A percentile compares a stretch with the other conserved stretches of the same genome.
Evolutionary conservation across 305 asterid genomes (phyloP).

Genomic region (Fraxinus dipetala): DNA sequence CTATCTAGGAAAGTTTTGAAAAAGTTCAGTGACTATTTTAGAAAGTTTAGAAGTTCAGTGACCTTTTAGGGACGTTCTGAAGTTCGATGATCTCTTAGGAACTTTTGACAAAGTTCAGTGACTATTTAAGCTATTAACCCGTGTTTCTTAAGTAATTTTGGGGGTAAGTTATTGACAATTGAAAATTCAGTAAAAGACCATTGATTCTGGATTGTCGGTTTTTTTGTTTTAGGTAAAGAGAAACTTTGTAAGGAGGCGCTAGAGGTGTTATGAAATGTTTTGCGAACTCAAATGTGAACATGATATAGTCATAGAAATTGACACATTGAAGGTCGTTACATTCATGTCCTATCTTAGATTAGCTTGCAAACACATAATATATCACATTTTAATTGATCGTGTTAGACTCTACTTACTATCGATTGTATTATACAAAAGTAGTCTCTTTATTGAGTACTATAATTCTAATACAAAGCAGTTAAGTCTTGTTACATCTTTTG

Average conservation of each 20-base stretch:
- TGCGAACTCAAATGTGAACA: neutral
- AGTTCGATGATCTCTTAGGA: too few species aligned
- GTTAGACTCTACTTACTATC: neutral
- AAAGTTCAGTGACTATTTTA: too few species aligned
- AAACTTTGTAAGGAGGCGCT: too few species aligned
- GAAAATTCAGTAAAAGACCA: neutral
- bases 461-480: too few species aligned
- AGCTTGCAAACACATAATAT: neutral
- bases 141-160: neutral
- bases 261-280: too few species aligned
- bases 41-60: too few species aligned
- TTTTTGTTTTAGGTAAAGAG: too few species aligned
- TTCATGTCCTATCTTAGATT: neutral
- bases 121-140: too few species aligned
- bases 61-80: too few species aligned
- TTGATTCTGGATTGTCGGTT: neutral
- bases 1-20: too few species aligned
- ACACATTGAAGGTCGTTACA: neutral
- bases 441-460: neutral
- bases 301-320: neutral
- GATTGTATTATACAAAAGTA: neutral
- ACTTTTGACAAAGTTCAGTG: too few species aligned
- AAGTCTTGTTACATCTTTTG: too few species aligned
- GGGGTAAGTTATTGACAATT: neutral
- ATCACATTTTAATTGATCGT: neutral